Evolutionary conservation across 345 rosid genomes (phyloP), one percentile per base, ranked within the genome.

Genomic region (Zanthoxylum bungeanum): DNA sequence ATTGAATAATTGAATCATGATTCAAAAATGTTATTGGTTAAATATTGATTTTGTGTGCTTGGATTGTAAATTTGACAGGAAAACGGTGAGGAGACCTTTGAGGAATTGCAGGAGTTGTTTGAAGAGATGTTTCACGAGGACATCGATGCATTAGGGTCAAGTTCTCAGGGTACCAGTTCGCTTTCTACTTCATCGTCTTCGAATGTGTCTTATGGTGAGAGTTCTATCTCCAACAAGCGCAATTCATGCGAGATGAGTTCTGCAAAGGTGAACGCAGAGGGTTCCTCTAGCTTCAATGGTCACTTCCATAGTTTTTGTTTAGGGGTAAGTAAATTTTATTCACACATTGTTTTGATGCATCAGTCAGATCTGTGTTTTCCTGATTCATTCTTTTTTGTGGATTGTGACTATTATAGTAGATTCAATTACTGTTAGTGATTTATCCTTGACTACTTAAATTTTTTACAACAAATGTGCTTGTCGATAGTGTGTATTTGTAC

Each of bases 121-220:
- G 80, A 86, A 27, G 93, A 93, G 51, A 88, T 93, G 92, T 89
- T 93, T 72, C 88, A 80, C 68, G 88, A 53, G 36, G 95, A 88
- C 71, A 63, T 75, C 11, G 78, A 59, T 1, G 73, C 87, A 19
- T 85, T 83, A 62, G 64, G 78, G 16, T 64, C 85, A 21, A 40
- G 57, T 64, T 60, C 52, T 64, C n/a, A n/a, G 37, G 33, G 64
- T 24, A 7, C 73, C 37, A 42, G 78, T 8, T 44, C 81, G 10
- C 67, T 58, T 62, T 76, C 87, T 33, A 7, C 78, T 49, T 71
- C 93, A 4, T 77, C 82, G 44, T 76, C 86, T 49, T 76, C 85
- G 5, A 81, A 76, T 65, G 62, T 60, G 1, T 77, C 92, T 14
- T 82, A 71, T 31, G 47, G 80, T 19, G 82, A 76, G 55, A 82